A percentile compares a stretch with the other conserved stretches of the same genome.
Evolutionary conservation across 2,329 filamentous ascomycete species (phyloP).

Genomic region (Monosporascus sp.): DNA sequence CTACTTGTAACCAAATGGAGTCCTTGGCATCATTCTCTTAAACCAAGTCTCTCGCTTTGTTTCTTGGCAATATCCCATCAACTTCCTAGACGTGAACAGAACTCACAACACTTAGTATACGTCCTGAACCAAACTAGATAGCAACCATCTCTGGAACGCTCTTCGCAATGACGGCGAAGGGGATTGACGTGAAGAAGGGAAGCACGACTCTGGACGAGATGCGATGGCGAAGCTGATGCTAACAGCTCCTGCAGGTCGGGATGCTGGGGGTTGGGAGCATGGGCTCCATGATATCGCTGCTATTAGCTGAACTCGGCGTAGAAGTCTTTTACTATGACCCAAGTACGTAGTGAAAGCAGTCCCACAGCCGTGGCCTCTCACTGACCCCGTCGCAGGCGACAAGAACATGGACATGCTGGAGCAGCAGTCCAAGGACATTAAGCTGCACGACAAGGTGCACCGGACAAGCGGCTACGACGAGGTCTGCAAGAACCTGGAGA

Average conservation of each 20-base stretch:
- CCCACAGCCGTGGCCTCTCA: background rate
- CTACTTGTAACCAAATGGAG: too few relatives aligned
- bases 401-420: constrained; percentile 39
- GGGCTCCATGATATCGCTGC: constrained; percentile 54
- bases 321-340: constrained; percentile 52
- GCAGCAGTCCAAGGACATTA: constrained; percentile 27
- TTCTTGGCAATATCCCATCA: too few relatives aligned
- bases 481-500: constrained; percentile 41
- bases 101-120: too few relatives aligned
- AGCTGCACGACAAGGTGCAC: constrained; percentile 24
- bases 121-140: too few relatives aligned
- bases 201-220: background rate
- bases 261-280: constrained; percentile 55
- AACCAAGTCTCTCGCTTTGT: too few relatives aligned
- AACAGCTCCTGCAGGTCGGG: constrained; percentile 35
- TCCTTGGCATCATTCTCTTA: too few relatives aligned
- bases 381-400: constrained; percentile 16
- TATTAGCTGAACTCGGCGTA: constrained; percentile 52
- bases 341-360: constrained; percentile 16
- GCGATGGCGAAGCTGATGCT: too few relatives aligned
- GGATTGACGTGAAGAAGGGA: background rate
- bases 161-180: background rate
- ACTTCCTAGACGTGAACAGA: too few relatives aligned
- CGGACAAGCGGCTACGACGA: constrained; percentile 39
- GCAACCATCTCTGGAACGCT: background rate